Conservation (phyloP, 2,329 filamentous ascomycete species). For the Diaporthe citrichinensis region DNA sequence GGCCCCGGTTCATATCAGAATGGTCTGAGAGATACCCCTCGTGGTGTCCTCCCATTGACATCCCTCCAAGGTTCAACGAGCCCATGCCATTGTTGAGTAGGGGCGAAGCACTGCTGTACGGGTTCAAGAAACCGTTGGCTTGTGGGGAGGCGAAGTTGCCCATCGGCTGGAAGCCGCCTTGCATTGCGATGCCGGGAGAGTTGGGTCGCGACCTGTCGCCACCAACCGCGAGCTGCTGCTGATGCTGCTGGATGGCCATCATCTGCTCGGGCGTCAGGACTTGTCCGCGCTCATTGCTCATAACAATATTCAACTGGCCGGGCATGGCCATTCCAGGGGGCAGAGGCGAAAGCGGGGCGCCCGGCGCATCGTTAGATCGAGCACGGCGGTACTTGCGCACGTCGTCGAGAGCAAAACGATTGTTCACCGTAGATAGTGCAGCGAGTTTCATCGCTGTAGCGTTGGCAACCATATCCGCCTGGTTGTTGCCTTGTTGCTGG, state of each 20-base stretch:
- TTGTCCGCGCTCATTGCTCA: constrained; percentile 95
- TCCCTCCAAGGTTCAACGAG: constrained; percentile 78
- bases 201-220: constrained; percentile 87
- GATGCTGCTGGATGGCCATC: constrained; percentile 78
- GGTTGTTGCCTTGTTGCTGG: constrained; percentile 74
- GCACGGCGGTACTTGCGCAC: constrained; percentile 95
- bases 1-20: constrained; percentile 89
- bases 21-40: constrained; percentile 96
- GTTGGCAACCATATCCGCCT: constrained; percentile 98
- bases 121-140: constrained; percentile 93
- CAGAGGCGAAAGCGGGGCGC: constrained; percentile 73
- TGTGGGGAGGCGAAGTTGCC: constrained; percentile 88
- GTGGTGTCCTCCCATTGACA: constrained; percentile 76
- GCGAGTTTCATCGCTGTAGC: constrained; percentile 99
- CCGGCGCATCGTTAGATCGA: constrained; percentile 86
- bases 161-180: constrained; percentile 68
- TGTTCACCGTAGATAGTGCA: constrained; percentile 97
- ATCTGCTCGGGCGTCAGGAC: constrained; percentile 88
- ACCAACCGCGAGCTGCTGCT: constrained; percentile 63
- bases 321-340: constrained; percentile 70
- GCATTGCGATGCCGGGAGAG: constrained; percentile 82
- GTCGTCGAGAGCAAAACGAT: constrained; percentile 96
- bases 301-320: constrained; percentile 79
- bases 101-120: constrained; percentile 84
- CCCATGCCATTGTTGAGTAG: constrained; percentile 79